Base-by-base conservation (phyloP, 331 rosid species). In the Spiraea crenata region DNA sequence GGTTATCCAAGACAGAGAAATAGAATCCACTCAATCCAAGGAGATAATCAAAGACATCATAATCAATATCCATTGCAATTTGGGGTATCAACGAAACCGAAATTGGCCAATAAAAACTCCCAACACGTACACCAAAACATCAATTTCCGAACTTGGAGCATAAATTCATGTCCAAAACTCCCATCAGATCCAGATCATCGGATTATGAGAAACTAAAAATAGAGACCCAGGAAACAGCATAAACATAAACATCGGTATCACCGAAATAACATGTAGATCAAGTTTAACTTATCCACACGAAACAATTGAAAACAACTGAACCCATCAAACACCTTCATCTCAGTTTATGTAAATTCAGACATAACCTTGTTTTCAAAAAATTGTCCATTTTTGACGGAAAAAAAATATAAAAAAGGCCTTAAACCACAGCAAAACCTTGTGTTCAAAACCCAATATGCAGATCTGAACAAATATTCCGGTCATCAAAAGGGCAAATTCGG, bases 391-490 rank as follows among this genome's bases (percentile, higher is more conserved):
- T 46, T 50, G 65, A 49, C 50, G 38, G 57, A 44, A 25, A 3
- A 17, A 69, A 50, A 67, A 19, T 19, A 31, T 10, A 57, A 0
- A 19, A 71, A 44, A 56, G 31, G 19, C 20, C 81, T 50, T 76
- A 85, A 82, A 75, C 83, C 87, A 57, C 76, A 31, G 57, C 75
- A 82, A 85, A 85, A 79, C 82, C 84, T 74, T 66, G 51, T 10
- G 48, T 57, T 11, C 48, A 73, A 72, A 63, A 74, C 42, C 38
- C 52, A 69, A 52, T 14, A 63, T 5, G 45, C 9, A 74, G 83
- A 79, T 79, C 83, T 69, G 34, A 12, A 31, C 8, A 7, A 64
- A 38, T 62, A 17, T 3, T 56, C 6, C 19, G 12, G 20, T 59
- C 57, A 45, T 73, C 46, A 3, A 46, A 38, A 57, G 46, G 39